A percentile compares a stretch with the other conserved stretches of the same genome.
phyloP scores from a whole-genome alignment of 257 asterid species.

The Fraxinus anomala region DNA sequence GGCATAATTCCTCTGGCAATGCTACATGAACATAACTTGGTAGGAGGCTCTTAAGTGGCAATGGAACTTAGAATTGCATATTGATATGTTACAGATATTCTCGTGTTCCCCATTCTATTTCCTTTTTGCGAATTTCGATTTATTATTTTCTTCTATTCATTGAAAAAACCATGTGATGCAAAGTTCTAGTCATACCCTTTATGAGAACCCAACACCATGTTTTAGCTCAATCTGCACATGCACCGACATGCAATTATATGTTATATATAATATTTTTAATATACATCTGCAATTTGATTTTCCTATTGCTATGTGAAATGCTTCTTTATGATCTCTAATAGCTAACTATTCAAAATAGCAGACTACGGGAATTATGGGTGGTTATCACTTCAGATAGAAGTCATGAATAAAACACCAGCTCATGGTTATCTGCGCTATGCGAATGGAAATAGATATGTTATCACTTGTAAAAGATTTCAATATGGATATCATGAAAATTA shows the following conservation, averaged over 20 bases:
- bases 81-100: slow-evolving; percentile 7
- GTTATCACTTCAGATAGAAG: slow-evolving; percentile 15
- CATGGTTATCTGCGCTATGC: slow-evolving; percentile 8
- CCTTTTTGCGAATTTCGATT: slow-evolving; percentile 13
- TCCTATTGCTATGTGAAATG: neutral
- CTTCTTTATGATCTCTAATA: neutral
- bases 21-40: slow-evolving; percentile 61
- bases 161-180: neutral
- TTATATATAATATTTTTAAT: neutral
- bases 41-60: slow-evolving; percentile 38
- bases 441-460: neutral
- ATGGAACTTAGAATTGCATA: neutral
- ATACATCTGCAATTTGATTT: neutral
- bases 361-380: neutral
- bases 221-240: neutral
- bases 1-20: slow-evolving; percentile 68
- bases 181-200: neutral
- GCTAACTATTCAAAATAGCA: neutral
- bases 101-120: slow-evolving; percentile 19
- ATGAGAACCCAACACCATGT: neutral
- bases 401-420: slow-evolving; percentile 4
- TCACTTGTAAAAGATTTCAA: neutral
- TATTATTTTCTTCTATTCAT: slow-evolving; percentile 13
- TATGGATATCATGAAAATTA: slow-evolving; percentile 1
- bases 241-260: neutral